Conservation (phyloP, 2,329 filamentous ascomycete species). For the Aspergillus aculeatinus region DNA sequence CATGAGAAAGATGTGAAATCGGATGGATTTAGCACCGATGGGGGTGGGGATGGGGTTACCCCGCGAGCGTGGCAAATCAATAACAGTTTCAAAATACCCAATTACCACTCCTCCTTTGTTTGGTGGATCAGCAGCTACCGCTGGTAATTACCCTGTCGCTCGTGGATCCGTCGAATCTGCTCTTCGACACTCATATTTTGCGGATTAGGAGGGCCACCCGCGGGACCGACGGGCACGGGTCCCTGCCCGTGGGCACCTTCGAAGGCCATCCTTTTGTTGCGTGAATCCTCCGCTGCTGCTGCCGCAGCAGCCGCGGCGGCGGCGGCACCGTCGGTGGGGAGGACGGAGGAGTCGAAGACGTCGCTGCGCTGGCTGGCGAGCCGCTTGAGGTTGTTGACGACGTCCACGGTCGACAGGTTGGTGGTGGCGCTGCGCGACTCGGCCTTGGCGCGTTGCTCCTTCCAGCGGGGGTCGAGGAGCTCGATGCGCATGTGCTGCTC, state of each 20-base stretch:
- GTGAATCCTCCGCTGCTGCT: constrained; percentile 58
- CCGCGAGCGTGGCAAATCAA: no score
- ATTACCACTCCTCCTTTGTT: background rate
- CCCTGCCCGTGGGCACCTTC: constrained; percentile 28
- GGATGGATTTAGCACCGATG: background rate
- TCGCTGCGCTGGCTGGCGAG: constrained; percentile 84
- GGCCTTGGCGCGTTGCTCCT: constrained; percentile 88
- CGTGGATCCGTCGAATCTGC: constrained; percentile 70
- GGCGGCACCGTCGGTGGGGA: constrained; percentile 23
- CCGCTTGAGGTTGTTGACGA: constrained; percentile 93
- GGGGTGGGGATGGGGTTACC: no score
- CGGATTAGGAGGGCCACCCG: constrained; percentile 31
- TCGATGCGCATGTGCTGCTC: constrained; percentile 95
- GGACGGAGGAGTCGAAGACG: constrained; percentile 66
- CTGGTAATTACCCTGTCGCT: constrained; percentile 43
- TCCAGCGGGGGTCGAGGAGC: constrained; percentile 89
- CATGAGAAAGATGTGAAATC: background rate
- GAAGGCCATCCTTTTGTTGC: constrained; percentile 71
- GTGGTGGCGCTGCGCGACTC: constrained; percentile 82
- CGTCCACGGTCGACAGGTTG: constrained; percentile 80
- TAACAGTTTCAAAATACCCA: no score
- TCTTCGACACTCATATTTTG: constrained; percentile 73
- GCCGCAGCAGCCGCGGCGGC: constrained; percentile 60
- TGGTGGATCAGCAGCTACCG: background rate
- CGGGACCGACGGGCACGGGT: constrained; percentile 28